Conservation (phyloP, 192 early-diverging fungal species). For the Linnemannia zychae region DNA sequence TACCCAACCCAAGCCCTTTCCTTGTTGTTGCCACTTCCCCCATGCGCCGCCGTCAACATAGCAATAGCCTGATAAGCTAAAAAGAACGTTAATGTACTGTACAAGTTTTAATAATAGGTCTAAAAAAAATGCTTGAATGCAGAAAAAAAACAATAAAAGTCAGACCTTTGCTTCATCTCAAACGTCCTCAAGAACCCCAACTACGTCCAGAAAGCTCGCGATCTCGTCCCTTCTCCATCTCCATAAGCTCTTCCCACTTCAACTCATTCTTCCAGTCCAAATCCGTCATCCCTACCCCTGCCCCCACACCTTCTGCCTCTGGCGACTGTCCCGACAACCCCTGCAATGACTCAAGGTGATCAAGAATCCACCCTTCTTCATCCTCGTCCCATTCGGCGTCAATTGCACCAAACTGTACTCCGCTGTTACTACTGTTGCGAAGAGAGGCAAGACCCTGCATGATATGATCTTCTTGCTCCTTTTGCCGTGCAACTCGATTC, state of each 20-base stretch:
- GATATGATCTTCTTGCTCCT: conserved; percentile 23
- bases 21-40: too few relatives aligned
- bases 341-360: conserved; percentile 13
- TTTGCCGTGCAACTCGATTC: conserved; percentile 38
- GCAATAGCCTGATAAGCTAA: too few relatives aligned
- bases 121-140: conserved; percentile 10
- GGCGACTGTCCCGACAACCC: not conserved
- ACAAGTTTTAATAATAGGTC: not conserved
- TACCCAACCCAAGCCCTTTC: too few relatives aligned
- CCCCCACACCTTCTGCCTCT: not conserved
- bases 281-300: conserved; percentile 39
- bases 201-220: conserved; percentile 30
- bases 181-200: not conserved
- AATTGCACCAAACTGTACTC: too few relatives aligned
- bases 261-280: conserved; percentile 49
- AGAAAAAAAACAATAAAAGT: not conserved
- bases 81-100: not conserved
- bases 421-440: not conserved
- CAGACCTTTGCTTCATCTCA: too few relatives aligned
- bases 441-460: conserved; percentile 18
- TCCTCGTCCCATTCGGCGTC: conserved; percentile 16
- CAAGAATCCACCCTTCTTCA: conserved; percentile 23
- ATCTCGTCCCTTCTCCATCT: conserved; percentile 31
- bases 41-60: not conserved
- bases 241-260: conserved; percentile 51